Evolutionary conservation across 768 basidiomycete genomes (phyloP).

Genomic region (Suillus fuscotomentosus): DNA sequence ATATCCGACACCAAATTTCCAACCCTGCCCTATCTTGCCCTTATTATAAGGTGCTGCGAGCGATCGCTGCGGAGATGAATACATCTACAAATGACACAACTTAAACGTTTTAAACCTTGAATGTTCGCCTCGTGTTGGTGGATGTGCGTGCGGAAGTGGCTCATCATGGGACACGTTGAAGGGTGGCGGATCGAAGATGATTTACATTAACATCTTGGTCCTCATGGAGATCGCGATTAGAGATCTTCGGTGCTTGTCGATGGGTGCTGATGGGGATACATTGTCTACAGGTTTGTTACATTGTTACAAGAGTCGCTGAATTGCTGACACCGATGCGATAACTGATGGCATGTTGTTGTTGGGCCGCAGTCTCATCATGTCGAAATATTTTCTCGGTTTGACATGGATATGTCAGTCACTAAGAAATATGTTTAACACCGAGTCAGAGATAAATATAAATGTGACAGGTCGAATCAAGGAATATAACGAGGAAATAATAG

Average conservation of each 20-base stretch:
- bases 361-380: neutral
- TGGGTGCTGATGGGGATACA: neutral
- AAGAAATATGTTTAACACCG: neutral
- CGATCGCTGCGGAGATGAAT: neutral
- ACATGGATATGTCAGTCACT: neutral
- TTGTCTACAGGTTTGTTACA: neutral
- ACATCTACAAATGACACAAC: neutral
- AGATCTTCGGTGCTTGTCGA: neutral
- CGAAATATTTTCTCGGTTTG: neutral
- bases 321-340: neutral
- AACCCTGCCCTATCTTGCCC: neutral
- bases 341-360: neutral
- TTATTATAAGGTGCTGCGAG: neutral
- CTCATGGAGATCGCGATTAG: neutral
- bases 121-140: constrained; percentile 2
- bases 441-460: neutral
- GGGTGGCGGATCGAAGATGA: neutral
- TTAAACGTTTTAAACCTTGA: neutral
- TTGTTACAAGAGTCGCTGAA: neutral
- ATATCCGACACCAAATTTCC: neutral
- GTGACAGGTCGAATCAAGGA: neutral
- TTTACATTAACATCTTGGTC: neutral
- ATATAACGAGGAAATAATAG: neutral
- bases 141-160: neutral
- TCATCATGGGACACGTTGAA: neutral